Evolutionary conservation across 1,284 basidiomycete species (phyloP), one percentile per base, ranked within the genome.

Genomic region (Cryptococcus sp.): DNA sequence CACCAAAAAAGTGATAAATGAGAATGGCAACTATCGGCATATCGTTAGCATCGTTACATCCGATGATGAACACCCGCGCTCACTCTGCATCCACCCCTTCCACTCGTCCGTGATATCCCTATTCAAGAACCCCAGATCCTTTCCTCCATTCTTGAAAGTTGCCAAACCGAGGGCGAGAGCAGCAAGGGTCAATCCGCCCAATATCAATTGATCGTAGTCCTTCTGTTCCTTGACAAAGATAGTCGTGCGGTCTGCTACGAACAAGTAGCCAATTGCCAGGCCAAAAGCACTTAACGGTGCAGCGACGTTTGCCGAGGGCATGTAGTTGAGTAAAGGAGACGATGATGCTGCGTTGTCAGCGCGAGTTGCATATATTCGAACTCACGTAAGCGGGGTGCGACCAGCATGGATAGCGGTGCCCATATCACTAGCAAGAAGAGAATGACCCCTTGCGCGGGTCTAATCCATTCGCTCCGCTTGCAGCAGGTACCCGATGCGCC

Each of bases 31-130:
- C 90, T 91, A 57, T 8, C 25, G 25, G 22, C 8, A 44, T 39
- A 27, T 38, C 10, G 40, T 65, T 47, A 57, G 64, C 46, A 47
- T 38, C 39, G 23, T 48, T 25, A 11, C 44, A 31, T 22, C 0
- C 35, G 41, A n/a, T 23, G 19, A 2, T 15, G 15, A 23, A 27
- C 16, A 22, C 11, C 7, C 5, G 25, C 47, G 80, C 87, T 59
- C 72, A 91, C 90, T 83, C 80, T 94, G 91, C 91, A 95, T 95
- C 91, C 91, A 94, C 1, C 91, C 91, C 76, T 94, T 94, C 90
- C 90, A 93, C 78, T 95, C 91, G 69, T 95, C 91, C 0, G 91
- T 93, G 76, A 94, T 90, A 53, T 93, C 90, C 53, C 91, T 83
- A 70, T 92, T 93, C 66, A 94, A 80, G 77, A 93, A 90, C 0